phyloP scores from a whole-genome alignment of 129 eudicot species.

The Escallonia herrerae region DNA sequence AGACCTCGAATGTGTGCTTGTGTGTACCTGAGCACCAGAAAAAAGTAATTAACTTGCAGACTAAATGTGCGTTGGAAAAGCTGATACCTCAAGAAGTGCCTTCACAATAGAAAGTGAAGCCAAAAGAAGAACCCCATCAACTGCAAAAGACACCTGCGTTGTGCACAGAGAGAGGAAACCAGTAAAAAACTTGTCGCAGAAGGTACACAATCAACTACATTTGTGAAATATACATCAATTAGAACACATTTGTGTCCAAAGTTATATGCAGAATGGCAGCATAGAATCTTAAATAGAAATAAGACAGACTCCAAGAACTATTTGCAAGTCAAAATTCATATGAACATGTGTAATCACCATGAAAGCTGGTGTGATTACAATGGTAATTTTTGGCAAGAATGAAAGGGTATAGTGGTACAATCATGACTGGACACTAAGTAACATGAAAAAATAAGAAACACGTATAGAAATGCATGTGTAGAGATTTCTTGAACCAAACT shows the following conservation, averaged over 20 bases:
- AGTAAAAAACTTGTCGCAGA: background rate
- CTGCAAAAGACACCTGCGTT: conserved; percentile 25
- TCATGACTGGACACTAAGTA: background rate
- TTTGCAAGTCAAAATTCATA: background rate
- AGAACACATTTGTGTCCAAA: background rate
- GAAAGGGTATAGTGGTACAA: background rate
- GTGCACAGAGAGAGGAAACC: background rate
- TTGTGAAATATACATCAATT: background rate
- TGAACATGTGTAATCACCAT: background rate
- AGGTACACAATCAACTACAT: background rate
- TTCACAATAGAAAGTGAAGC: conserved; percentile 27
- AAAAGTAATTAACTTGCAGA: too few species aligned
- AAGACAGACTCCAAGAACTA: background rate
- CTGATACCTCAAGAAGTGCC: conserved; percentile 33
- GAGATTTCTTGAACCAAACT: too few species aligned
- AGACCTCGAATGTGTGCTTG: too few species aligned
- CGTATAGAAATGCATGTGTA: too few species aligned
- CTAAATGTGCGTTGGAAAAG: background rate
- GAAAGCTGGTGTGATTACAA: background rate
- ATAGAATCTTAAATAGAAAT: background rate
- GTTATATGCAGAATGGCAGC: background rate
- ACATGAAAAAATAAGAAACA: too few species aligned
- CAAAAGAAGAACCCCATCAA: conserved; percentile 29
- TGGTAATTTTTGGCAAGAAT: background rate
- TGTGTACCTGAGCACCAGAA: too few species aligned